Evolutionary conservation across 2,329 filamentous ascomycete species (phyloP).

Genomic region (Aspergillus jensenii): DNA sequence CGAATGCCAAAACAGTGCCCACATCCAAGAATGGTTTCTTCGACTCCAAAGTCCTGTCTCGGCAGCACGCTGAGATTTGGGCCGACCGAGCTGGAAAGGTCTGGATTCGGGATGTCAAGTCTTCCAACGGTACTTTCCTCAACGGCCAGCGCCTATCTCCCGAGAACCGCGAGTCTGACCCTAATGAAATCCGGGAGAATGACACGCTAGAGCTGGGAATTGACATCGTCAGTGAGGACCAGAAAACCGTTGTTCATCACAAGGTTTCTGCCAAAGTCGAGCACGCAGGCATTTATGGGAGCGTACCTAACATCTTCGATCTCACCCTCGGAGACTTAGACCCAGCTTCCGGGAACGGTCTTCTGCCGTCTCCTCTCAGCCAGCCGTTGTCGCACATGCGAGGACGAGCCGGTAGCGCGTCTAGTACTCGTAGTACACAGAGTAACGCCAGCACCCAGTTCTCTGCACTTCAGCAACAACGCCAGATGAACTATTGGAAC

Average conservation of each 20-base stretch:
- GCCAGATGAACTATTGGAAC: conserved; percentile 78
- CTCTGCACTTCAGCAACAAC: conserved; percentile 65
- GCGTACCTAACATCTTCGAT: conserved; percentile 73
- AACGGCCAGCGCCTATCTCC: conserved; percentile 86
- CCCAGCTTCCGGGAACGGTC: conserved; percentile 67
- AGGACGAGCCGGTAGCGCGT: conserved; percentile 67
- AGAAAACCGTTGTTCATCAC: conserved; percentile 97
- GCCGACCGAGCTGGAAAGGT: conserved; percentile 82
- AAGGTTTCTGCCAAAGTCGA: conserved; percentile 97
- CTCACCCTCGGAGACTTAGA: conserved; percentile 92
- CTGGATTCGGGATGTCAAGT: conserved; percentile 96
- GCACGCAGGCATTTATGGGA: conserved; percentile 78
- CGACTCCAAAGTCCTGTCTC: conserved; percentile 94
- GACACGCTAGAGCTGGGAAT: conserved; percentile 95
- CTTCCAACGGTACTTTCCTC: conserved; percentile 97
- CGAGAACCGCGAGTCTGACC: conserved; percentile 94
- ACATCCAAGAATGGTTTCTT: conserved; percentile 93
- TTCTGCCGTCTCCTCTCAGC: conserved; percentile 69
- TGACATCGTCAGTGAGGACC: conserved; percentile 97
- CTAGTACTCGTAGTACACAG: conserved; percentile 58
- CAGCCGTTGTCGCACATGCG: conserved; percentile 66
- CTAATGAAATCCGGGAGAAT: conserved; percentile 85
- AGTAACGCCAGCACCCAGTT: conserved; percentile 58
- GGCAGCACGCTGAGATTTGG: conserved; percentile 96
- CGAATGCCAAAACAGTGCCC: conserved; percentile 92